A percentile compares a stretch with the other conserved stretches of the same genome.
phyloP scores from a whole-genome alignment of 495 filamentous ascomycete genomes.

The Penicillium coprophilum region DNA sequence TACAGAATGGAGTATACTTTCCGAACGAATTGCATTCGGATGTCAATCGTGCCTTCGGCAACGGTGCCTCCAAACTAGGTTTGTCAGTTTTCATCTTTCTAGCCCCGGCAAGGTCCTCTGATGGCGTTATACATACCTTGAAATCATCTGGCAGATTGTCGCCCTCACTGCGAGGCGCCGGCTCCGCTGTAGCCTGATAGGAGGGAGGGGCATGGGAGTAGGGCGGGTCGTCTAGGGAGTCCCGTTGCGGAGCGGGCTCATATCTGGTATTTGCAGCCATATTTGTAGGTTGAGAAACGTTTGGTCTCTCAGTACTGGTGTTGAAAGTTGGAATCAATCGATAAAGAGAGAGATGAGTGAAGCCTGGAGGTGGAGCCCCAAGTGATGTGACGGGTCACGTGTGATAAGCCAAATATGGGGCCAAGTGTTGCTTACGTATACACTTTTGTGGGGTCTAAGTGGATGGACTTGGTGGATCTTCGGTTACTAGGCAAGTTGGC shows the following conservation, averaged over 20 bases:
- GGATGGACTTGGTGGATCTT: too few species aligned
- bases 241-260: constrained; percentile 67
- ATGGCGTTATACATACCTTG: constrained; percentile 59
- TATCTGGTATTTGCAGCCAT: constrained; percentile 75
- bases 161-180: constrained; percentile 76
- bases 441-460: neutral
- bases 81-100: constrained; percentile 1
- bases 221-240: constrained; percentile 62
- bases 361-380: constrained; percentile 2
- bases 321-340: neutral
- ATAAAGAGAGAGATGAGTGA: constrained; percentile 8
- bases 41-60: constrained; percentile 88
- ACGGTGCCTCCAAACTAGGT: constrained; percentile 82
- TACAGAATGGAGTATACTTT: constrained; percentile 87
- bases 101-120: too few species aligned
- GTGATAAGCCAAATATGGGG: constrained; percentile 14
- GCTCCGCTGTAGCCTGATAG: constrained; percentile 56
- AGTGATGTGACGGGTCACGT: constrained; percentile 12
- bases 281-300: neutral
- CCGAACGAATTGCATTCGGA: constrained; percentile 95
- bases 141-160: constrained; percentile 97
- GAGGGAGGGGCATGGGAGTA: constrained; percentile 85
- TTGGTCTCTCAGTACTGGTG: neutral
- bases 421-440: neutral
- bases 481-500: too few species aligned